Conservation (phyloP, 2,329 filamentous ascomycete species). For the Penicillium sp. region DNA sequence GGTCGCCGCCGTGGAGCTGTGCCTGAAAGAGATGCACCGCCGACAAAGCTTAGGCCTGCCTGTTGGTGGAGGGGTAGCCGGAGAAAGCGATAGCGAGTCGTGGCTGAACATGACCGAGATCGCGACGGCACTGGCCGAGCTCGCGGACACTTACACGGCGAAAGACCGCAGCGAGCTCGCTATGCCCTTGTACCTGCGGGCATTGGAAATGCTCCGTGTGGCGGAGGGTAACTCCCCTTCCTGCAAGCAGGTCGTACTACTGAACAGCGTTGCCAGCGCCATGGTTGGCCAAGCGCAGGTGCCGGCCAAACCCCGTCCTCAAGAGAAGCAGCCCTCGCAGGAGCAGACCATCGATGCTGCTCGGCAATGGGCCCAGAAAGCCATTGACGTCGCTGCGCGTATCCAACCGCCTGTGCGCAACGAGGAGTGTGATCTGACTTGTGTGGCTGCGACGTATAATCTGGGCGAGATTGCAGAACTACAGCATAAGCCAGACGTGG, state of each 20-base stretch:
- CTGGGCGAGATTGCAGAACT: slow-evolving; percentile 81
- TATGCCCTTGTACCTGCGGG: slow-evolving; percentile 82
- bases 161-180: slow-evolving; percentile 77
- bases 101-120: slow-evolving; percentile 45
- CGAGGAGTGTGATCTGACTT: slow-evolving; percentile 80
- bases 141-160: slow-evolving; percentile 75
- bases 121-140: slow-evolving; percentile 51
- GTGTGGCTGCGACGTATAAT: slow-evolving; percentile 81
- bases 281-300: slow-evolving; percentile 37
- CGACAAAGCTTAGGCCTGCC: slow-evolving; percentile 68
- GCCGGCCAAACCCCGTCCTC: slow-evolving; percentile 31
- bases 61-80: slow-evolving; percentile 60
- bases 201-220: slow-evolving; percentile 66
- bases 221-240: slow-evolving; percentile 47
- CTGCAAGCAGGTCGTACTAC: slow-evolving; percentile 76
- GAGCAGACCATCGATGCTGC: slow-evolving; percentile 68
- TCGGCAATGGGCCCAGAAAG: slow-evolving; percentile 76
- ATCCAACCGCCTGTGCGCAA: slow-evolving; percentile 68
- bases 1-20: slow-evolving; percentile 78
- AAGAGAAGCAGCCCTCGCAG: slow-evolving; percentile 47
- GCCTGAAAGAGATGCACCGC: slow-evolving; percentile 71
- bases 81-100: slow-evolving; percentile 30
- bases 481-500: slow-evolving; percentile 65
- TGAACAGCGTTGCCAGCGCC: slow-evolving; percentile 60
- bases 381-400: slow-evolving; percentile 65